Base-by-base conservation (phyloP, 106 monocot genomes). In the Triglochin maritima region DNA sequence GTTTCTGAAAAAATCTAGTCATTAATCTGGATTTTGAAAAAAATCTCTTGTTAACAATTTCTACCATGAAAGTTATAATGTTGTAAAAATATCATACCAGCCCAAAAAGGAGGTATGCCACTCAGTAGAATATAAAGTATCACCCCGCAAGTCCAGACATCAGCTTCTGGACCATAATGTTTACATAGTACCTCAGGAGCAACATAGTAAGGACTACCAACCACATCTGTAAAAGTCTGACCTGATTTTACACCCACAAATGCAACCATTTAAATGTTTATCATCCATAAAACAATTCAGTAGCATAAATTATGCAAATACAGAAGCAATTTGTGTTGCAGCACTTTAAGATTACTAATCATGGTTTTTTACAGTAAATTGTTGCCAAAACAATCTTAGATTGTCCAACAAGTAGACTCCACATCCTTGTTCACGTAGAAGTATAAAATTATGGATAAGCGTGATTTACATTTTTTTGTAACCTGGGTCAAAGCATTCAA, bases 71-170 rank as follows among this genome's bases (percentile, higher is more conserved):
- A 29, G 29, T 29, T 29, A 29, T 29, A 29, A 29, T 29, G 29
- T 29, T 29, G 1, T 29, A 29, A 48, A 47, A 49, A 45, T 59
- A 8, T 44, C 47, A 70, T 76, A 69, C 76, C 76, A 41, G 76
- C 76, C 76, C 69, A 69, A 62, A 76, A 76, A 55, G 76, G 76
- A 52, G 76, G 76, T 6, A 76, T 69, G 13, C 76, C 76, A 63
- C 69, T 69, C 9, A 76, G 62, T 16, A 76, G 47, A 14, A 76
- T 76, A 41, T 76, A 76, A 17, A 76, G 69, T 50, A 76, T 76
- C 2, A 76, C 69, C 46, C 76, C 76, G 4, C 69, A 68, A 7
- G 76, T 76, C 76, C 76, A 76, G 3, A 76, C 62, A 62, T 76
- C 76, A 17, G 76, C 76, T 63, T 76, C 76, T 47, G 68, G 76